Evolutionary conservation across 139 green algal genomes (phyloP).

Genomic region (Picochlorum sp.): DNA sequence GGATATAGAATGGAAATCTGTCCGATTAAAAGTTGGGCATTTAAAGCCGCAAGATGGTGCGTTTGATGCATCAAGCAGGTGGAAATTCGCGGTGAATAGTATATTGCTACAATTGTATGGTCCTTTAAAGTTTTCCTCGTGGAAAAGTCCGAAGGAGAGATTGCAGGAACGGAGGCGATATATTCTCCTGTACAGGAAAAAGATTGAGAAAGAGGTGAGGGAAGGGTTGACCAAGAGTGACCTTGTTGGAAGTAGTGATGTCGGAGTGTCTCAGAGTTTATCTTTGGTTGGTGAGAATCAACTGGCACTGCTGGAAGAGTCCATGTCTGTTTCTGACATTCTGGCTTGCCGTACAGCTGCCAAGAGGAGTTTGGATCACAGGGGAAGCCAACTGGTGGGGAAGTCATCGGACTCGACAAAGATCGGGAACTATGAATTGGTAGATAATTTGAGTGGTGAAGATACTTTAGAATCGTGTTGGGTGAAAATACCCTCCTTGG

Average conservation of each 20-base stretch:
- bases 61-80: slow-evolving; percentile 8
- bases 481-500: slow-evolving; percentile 21
- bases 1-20: slow-evolving; percentile 11
- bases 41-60: slow-evolving; percentile 17
- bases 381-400: not conserved
- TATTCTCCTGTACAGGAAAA: slow-evolving; percentile 17
- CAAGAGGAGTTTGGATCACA: slow-evolving; percentile 8
- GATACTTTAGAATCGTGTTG: not conserved
- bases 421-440: not conserved
- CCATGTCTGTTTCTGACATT: slow-evolving; percentile 25
- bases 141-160: not conserved
- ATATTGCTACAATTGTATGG: slow-evolving; percentile 28
- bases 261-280: not conserved
- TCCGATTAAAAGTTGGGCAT: slow-evolving; percentile 21
- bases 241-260: not conserved
- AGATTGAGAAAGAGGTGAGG: slow-evolving; percentile 10
- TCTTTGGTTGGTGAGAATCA: slow-evolving; percentile 5
- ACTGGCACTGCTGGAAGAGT: slow-evolving; percentile 29
- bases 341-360: slow-evolving; percentile 28
- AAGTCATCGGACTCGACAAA: not conserved
- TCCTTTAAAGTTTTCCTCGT: not conserved
- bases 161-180: slow-evolving; percentile 18
- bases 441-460: not conserved
- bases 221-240: not conserved
- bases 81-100: slow-evolving; percentile 40